Base-by-base conservation (phyloP, 176 grass and related monocot species). In the Saccharum spontaneum region DNA sequence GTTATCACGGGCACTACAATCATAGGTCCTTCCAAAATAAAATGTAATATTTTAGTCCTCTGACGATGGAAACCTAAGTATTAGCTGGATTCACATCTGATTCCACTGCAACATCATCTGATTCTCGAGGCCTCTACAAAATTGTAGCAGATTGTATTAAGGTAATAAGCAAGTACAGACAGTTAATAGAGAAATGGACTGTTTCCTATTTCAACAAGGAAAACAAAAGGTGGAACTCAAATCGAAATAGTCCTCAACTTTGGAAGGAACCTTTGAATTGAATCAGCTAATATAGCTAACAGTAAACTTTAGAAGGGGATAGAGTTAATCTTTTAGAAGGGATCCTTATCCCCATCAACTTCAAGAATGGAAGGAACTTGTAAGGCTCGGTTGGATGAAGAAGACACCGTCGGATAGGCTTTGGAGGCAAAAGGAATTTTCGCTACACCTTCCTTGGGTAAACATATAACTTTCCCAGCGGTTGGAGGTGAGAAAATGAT, bases 121-220 rank as follows among this genome's bases (percentile, higher is more conserved):
- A 69, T 76, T 76, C 34, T 70, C 23, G 37, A 68, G 36, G 30
- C 68, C 41, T 82, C 79, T 61, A 69, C 33, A 77, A 70, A 82
- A 67, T 76, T 82, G 22, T 7, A 69, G 37, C 17, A 24, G 0
- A 33, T 18, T 38, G 13, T 24, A 77, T 82, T 76, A 87, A 43
- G 17, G 34, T 18, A 79, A 85, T 61, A 11, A 10, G 9, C 16
- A 39, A 43, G 48, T 30, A 22, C n/a, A 14, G 15, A 69, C 3
- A 14, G 7, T 31, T 60, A 70, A 4, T 9, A 23, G 23, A 73
- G 14, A 48, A 16, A 73, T 16, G 13, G 43, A 34, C 14, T 18
- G 9, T 30, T 67, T 15, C 57, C 16, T 15, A 16, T 78, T 17
- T 60, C 23, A 69, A 45, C 23, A 67, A 54, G 28, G 3, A 33